Base-by-base conservation (phyloP, 352 stramenopile species). In the Thalassiosira mediterranea region DNA sequence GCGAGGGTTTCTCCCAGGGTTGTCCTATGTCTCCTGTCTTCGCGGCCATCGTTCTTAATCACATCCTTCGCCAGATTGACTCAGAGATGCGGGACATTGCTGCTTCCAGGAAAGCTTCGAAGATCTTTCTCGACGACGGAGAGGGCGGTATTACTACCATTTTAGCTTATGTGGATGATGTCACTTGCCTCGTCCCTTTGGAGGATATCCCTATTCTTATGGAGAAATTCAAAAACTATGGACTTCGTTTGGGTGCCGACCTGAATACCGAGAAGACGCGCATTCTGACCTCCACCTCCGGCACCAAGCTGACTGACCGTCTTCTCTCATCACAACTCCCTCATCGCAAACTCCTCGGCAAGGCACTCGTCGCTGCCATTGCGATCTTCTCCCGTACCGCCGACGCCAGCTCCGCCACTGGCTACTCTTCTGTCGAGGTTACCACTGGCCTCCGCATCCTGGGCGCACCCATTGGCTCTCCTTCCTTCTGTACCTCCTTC, bases 1-100 rank as follows among this genome's bases (percentile, higher is more conserved):
- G 28, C 19, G 68, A 78, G 56, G 68, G 68, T 0, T 66, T 72
- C 31, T 15, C 49, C 3, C 62, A 79, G 56, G 71, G 62, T 5
- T 79, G 71, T 32, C 71, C 62, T 17, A n/a, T 75, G 1, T 69
- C 60, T 10, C 56, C 62, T 8, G 8, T 68, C 15, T 38, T 68
- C 13, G 31, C 64, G 2, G 52, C n/a, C 17, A 26, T 74, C 15
- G 46, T 60, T 0, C 44, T 79, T n/a, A 21, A 42, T 5, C 8
- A 48, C 7, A 23, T 79, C 7, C 49, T 72, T 7, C 19, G 0
- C 17, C 10, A 53, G 3, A n/a, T 79, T 13, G 19, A 66, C 32
- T 23, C 2, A 23, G 21, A 61, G 7, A 26, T 79, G 10, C 4
- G 34, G 61, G 1, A 49, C 4, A 13, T 15, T 25, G 32, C 34